These are phyloP conservation scores for Pontederia crassipes DNA, from an alignment of 176 grass and related monocot genomes.

Conservation along the genomic window DNA sequence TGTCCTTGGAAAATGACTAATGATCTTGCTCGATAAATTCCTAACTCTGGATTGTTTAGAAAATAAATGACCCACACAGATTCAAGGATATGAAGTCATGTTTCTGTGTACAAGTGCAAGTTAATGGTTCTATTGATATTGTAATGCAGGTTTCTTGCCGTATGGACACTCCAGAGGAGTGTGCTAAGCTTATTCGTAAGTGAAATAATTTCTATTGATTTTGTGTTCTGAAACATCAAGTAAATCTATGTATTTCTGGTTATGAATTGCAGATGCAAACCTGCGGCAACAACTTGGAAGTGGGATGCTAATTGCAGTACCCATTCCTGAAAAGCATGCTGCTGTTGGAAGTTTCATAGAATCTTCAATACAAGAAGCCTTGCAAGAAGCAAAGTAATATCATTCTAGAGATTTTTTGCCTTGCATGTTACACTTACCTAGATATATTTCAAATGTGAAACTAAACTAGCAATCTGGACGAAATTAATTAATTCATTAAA, in stretches of 20 bases:
- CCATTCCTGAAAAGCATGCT: constrained; percentile 62
- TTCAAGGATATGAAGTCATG: too few species aligned
- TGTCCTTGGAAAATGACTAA: too few species aligned
- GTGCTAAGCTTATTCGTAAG: constrained; percentile 77
- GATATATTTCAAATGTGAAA: not conserved
- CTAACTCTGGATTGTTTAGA: too few species aligned
- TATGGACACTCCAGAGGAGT: constrained; percentile 70
- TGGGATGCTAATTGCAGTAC: constrained; percentile 77
- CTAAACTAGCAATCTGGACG: too few species aligned
- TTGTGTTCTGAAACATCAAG: not conserved
- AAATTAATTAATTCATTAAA: too few species aligned
- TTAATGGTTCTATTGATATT: constrained; percentile 1
- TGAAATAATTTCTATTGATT: not conserved
- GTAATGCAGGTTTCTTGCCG: constrained; percentile 58
- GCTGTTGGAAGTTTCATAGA: constrained; percentile 79
- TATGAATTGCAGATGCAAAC: constrained; percentile 55
- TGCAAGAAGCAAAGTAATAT: constrained; percentile 75
- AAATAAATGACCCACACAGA: too few species aligned
- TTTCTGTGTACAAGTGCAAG: too few species aligned
- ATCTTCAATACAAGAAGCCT: constrained; percentile 65
- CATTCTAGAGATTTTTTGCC: not conserved
- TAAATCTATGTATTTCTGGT: not conserved
- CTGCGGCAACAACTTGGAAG: constrained; percentile 53
- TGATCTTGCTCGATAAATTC: too few species aligned
- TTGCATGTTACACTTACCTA: not conserved